Conservation (phyloP, 2,329 filamentous ascomycete species). For the Aspergillus sp. region DNA sequence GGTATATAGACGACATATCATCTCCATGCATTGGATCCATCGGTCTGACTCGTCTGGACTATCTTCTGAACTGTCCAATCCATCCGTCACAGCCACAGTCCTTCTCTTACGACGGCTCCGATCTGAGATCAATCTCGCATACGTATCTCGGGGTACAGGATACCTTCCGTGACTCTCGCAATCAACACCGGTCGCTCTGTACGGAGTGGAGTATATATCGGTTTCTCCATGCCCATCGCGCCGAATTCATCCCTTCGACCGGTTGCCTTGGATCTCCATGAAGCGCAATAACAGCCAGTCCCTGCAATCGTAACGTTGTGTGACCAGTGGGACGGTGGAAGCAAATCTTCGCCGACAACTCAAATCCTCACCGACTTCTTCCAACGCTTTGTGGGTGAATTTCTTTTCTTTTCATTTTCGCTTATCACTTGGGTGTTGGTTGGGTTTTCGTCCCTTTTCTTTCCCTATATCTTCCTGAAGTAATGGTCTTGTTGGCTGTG, state of each 20-base stretch:
- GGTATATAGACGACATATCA: not conserved
- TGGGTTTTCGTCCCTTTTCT: constrained; percentile 5
- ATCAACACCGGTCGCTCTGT: not conserved
- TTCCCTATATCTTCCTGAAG: not conserved
- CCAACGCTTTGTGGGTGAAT: constrained; percentile 7
- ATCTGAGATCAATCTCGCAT: not conserved
- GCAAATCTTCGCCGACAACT: constrained; percentile 12
- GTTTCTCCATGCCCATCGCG: not conserved
- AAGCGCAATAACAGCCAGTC: not conserved
- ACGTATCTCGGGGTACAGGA: not conserved
- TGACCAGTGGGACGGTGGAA: constrained; percentile 11
- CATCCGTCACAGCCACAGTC: no score
- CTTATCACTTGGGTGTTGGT: not conserved
- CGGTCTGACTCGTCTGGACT: no score
- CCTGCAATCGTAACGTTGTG: constrained; percentile 3
- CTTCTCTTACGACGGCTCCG: not conserved
- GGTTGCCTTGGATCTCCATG: not conserved
- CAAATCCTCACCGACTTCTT: constrained; percentile 22
- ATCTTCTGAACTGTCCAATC: no score
- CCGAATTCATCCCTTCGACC: not conserved
- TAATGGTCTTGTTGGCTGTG: no score
- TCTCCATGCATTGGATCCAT: not conserved
- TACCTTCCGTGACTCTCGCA: not conserved
- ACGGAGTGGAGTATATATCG: not conserved
- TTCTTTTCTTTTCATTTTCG: constrained; percentile 8